These are phyloP conservation scores for Fusarium nanum DNA, from an alignment of 2,329 filamentous ascomycete species.

Conservation along the genomic window DNA sequence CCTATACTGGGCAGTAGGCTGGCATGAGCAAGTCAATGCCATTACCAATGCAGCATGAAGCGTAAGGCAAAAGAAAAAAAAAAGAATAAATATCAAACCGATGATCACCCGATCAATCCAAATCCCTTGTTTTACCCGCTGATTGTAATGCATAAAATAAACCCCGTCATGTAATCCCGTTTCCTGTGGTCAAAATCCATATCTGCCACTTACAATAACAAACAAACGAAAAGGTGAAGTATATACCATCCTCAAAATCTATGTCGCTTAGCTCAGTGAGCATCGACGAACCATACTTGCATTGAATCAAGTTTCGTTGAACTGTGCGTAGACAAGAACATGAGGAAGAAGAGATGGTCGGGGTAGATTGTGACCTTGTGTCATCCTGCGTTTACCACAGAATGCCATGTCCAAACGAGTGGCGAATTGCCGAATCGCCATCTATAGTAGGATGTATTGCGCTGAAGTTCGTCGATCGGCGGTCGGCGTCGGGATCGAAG, in stretches of 20 bases:
- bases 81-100: conserved; percentile 40
- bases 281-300: not conserved
- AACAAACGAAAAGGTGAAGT: conserved; percentile 42
- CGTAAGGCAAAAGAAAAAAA: conserved; percentile 9
- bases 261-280: conserved; percentile 22
- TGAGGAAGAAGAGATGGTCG: conserved; percentile 19
- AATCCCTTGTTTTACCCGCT: conserved; percentile 51
- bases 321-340: conserved; percentile 6
- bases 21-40: not conserved
- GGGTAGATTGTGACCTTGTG: conserved; percentile 11
- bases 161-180: conserved; percentile 50
- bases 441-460: conserved; percentile 23
- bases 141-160: conserved; percentile 55
- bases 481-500: not conserved
- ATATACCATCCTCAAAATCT: conserved; percentile 48
- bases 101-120: conserved; percentile 42
- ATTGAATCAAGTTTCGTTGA: conserved; percentile 1
- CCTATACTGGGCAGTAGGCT: not conserved
- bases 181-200: conserved; percentile 43
- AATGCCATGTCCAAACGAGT: conserved; percentile 32
- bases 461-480: conserved; percentile 4
- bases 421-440: conserved; percentile 18
- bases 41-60: not conserved
- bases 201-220: conserved; percentile 41
- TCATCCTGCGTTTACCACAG: conserved; percentile 26